Conservation (phyloP, 192 early-diverging fungal species). For the Backusella psychrophila region DNA sequence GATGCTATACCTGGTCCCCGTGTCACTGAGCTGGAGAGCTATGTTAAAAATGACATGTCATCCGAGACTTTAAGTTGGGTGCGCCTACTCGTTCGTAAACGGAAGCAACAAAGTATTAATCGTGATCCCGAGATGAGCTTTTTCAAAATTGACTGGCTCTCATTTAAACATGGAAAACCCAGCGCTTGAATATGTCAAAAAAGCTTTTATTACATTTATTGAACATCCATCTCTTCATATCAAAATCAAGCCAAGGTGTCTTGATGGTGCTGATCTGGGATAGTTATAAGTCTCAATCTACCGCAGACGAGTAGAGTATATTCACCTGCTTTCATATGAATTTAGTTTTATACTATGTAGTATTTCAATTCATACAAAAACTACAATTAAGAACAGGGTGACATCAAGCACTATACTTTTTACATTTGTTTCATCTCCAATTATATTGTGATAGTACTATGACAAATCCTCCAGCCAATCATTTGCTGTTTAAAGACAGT, state of each 20-base stretch:
- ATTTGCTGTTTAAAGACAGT: neutral
- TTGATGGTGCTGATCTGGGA: too few relatives aligned
- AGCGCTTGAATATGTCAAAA: constrained; percentile 82
- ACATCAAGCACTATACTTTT: neutral
- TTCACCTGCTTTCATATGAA: too few relatives aligned
- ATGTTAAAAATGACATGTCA: constrained; percentile 55
- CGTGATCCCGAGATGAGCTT: constrained; percentile 29
- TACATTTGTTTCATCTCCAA: neutral
- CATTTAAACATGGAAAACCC: constrained; percentile 63
- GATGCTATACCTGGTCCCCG: constrained; percentile 26
- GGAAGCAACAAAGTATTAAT: neutral
- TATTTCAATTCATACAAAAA: too few relatives aligned
- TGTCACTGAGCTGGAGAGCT: constrained; percentile 36
- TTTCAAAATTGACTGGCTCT: constrained; percentile 56
- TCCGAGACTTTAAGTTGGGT: constrained; percentile 63
- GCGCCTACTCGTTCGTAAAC: constrained; percentile 52
- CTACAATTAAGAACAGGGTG: too few relatives aligned
- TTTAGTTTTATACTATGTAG: too few relatives aligned
- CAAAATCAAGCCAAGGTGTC: too few relatives aligned
- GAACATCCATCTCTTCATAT: too few relatives aligned
- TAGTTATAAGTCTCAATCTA: too few relatives aligned
- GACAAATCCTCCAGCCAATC: neutral
- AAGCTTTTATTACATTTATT: too few relatives aligned
- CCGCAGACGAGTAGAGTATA: too few relatives aligned
- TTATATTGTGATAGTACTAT: neutral